A percentile compares a stretch with the other conserved stretches of the same genome.
Evolutionary conservation across 2,329 filamentous ascomycete genomes (phyloP).

Genomic region (Clarireedia monteithiana): DNA sequence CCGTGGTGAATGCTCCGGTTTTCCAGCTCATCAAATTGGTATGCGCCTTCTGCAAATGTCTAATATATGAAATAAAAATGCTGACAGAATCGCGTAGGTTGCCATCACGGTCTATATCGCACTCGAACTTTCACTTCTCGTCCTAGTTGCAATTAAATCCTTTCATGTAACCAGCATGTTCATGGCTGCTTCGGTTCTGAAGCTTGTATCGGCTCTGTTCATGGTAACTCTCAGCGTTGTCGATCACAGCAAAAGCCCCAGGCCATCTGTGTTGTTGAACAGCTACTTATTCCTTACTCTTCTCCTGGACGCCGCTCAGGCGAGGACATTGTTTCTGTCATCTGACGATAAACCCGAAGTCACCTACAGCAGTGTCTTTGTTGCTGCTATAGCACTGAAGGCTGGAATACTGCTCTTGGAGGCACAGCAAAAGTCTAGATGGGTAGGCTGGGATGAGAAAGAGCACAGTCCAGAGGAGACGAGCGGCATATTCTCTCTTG

Average conservation of each 20-base stretch:
- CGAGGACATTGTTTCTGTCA: conserved; percentile 11
- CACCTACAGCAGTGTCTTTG: conserved; percentile 17
- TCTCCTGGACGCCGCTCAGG: conserved; percentile 10
- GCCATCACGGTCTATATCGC: conserved; percentile 1
- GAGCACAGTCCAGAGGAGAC: conserved; percentile 22
- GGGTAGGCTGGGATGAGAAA: conserved; percentile 3
- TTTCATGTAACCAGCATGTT: conserved; percentile 19
- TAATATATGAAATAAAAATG: conserved; percentile 6
- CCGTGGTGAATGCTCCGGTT: conserved; percentile 25
- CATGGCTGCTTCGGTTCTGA: conserved; percentile 10
- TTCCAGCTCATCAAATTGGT: conserved; percentile 27
- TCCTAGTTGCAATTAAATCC: neutral
- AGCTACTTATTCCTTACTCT: conserved; percentile 12
- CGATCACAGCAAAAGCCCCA: conserved; percentile 12
- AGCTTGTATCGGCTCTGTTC: neutral
- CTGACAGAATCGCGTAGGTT: conserved; percentile 16
- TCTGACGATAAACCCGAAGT: conserved; percentile 1
- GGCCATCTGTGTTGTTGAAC: conserved; percentile 13
- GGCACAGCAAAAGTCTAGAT: conserved; percentile 11
- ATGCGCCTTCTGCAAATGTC: conserved; percentile 7
- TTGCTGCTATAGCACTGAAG: conserved; percentile 4
- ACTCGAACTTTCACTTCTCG: neutral
- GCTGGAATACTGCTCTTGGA: conserved; percentile 12
- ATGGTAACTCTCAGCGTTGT: conserved; percentile 2
- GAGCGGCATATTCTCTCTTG: conserved; percentile 26